phyloP scores from a whole-genome alignment of 768 basidiomycete species.

The Tephrocybe sp. region DNA sequence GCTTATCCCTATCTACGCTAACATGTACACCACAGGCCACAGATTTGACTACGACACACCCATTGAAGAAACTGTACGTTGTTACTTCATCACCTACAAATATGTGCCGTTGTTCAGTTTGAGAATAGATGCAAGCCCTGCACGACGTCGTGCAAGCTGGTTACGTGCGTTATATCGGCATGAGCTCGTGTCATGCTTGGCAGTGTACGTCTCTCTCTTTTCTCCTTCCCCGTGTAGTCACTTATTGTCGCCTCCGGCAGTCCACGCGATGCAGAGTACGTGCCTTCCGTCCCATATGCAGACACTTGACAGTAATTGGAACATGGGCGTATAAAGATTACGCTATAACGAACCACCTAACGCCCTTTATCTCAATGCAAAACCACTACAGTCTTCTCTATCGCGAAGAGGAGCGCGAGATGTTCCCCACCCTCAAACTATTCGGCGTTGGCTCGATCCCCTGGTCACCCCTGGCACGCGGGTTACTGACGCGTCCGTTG shows the following conservation, averaged over 20 bases:
- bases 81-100: background rate
- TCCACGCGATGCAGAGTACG: constrained; percentile 58
- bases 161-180: constrained; percentile 60
- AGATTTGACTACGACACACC: constrained; percentile 59
- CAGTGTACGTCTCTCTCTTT: constrained; percentile 39
- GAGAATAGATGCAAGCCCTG: constrained; percentile 64
- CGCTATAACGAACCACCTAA: constrained; percentile 55
- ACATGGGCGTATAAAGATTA: constrained; percentile 39
- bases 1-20: background rate
- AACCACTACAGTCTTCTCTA: constrained; percentile 64
- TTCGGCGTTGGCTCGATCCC: constrained; percentile 58
- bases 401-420: constrained; percentile 65
- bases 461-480: constrained; percentile 61
- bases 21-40: constrained; percentile 34
- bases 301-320: background rate
- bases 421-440: constrained; percentile 60
- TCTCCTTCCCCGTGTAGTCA: background rate
- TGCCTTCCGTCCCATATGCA: background rate
- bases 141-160: constrained; percentile 69
- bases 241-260: constrained; percentile 28
- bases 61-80: constrained; percentile 51
- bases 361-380: constrained; percentile 70
- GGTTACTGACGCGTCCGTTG: constrained; percentile 45
- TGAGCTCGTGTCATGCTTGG: constrained; percentile 57
- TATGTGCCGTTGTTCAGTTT: too few species aligned